Evolutionary conservation across 75 land plant species (phyloP).

Genomic region (Sequoiadendron giganteum): DNA sequence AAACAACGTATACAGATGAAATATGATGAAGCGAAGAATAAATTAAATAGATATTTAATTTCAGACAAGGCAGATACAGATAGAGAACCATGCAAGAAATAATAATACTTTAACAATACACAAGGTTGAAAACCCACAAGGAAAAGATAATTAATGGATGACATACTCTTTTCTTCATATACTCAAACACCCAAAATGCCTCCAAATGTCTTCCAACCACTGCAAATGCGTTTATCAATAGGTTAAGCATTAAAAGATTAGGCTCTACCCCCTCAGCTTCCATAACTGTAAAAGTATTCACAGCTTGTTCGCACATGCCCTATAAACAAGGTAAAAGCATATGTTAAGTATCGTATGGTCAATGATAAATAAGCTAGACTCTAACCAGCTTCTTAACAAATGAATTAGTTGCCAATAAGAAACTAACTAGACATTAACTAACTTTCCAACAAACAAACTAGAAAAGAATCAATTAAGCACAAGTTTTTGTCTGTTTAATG

Average conservation of each 20-base stretch:
- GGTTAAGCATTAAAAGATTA: constrained; percentile 76
- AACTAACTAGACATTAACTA: background rate
- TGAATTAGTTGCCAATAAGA: background rate
- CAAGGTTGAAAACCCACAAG: background rate
- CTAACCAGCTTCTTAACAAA: background rate
- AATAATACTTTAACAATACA: background rate
- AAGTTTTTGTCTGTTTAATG: background rate
- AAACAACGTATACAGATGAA: background rate
- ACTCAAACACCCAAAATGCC: constrained; percentile 86
- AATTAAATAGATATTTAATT: background rate
- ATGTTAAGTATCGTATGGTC: background rate
- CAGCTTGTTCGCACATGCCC: constrained; percentile 96
- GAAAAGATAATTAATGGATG: background rate
- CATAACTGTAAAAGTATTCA: constrained; percentile 80
- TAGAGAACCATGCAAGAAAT: background rate
- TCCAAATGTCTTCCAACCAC: constrained; percentile 82
- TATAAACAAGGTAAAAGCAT: constrained; percentile 22
- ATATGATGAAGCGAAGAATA: background rate
- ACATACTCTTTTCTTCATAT: constrained; percentile 84
- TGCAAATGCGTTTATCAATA: constrained; percentile 91
- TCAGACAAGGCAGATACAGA: background rate
- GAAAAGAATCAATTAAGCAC: background rate
- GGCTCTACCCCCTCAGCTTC: constrained; percentile 80
- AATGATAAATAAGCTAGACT: background rate
- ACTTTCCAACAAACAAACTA: background rate